Percentiles rank a stretch among this genome's conserved stretches.
These are phyloP conservation scores for Peronospora belbahrii DNA, from an alignment of 352 stramenopile genomes.

Conservation along the genomic window DNA sequence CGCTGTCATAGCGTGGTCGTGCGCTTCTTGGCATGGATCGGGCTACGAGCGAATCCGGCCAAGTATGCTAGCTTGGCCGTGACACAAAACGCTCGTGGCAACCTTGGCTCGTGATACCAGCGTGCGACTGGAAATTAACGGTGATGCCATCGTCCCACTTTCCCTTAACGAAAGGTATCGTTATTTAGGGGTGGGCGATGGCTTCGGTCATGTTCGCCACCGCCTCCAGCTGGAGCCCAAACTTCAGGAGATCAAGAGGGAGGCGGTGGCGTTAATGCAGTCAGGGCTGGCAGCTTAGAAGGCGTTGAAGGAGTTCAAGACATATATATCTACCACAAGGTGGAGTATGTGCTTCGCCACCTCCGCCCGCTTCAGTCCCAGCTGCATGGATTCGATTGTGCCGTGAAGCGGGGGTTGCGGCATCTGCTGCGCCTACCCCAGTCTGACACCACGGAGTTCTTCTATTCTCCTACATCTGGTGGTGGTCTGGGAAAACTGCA, in stretches of 20 bases:
- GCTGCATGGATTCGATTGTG: conserved; percentile 3
- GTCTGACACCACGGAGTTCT: conserved; percentile 1
- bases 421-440: conserved; percentile 4
- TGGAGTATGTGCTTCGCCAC: conserved; percentile 1
- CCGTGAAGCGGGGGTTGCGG: not conserved
- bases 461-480: conserved; percentile 7
- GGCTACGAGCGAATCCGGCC: not conserved
- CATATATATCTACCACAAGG: conserved; percentile 13
- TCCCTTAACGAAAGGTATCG: not conserved
- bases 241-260: conserved; percentile 1
- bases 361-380: not conserved
- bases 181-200: conserved; percentile 6
- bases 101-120: conserved; percentile 6
- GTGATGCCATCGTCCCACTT: not conserved
- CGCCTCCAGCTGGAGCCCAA: not conserved
- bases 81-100: conserved; percentile 2
- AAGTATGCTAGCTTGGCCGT: conserved; percentile 10
- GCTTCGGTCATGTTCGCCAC: conserved; percentile 4
- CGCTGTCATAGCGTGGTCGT: conserved; percentile 1
- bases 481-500: conserved; percentile 6
- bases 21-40: conserved; percentile 2
- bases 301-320: conserved; percentile 13
- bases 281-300: conserved; percentile 6
- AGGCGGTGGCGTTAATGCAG: conserved; percentile 1
- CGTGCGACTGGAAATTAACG: not conserved